Conservation (phyloP, 441 rosid genomes). For the Isatis lusitanica region DNA sequence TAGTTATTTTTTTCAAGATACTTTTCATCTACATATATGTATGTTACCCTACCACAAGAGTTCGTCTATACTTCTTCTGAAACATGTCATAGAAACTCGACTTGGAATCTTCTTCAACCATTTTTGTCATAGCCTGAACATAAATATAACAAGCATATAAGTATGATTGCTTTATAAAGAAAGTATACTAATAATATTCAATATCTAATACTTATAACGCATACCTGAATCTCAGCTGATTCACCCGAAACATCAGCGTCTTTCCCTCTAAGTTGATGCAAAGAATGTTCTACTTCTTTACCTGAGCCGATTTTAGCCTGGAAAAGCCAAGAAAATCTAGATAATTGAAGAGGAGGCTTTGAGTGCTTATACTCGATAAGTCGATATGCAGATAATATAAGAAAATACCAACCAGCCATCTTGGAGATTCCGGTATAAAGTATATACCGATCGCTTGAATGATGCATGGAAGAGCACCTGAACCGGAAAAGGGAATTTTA, state of each 20-base stretch:
- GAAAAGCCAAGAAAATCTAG: background rate
- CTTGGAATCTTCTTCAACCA: slow-evolving; percentile 32
- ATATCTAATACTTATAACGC: background rate
- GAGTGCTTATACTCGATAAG: background rate
- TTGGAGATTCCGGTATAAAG: slow-evolving; percentile 66
- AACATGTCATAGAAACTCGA: slow-evolving; percentile 36
- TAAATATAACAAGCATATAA: background rate
- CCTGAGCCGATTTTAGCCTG: slow-evolving; percentile 40
- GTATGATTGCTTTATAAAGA: background rate
- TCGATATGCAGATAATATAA: background rate
- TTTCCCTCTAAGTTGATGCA: slow-evolving; percentile 45
- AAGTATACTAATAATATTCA: background rate
- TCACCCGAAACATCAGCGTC: slow-evolving; percentile 42
- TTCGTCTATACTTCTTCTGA: slow-evolving; percentile 34
- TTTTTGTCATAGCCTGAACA: slow-evolving; percentile 31
- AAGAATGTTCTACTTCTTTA: slow-evolving; percentile 40
- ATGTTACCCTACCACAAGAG: slow-evolving; percentile 33
- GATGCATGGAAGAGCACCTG: slow-evolving; percentile 49
- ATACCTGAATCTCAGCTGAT: slow-evolving; percentile 40
- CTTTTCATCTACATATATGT: background rate
- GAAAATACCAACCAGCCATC: slow-evolving; percentile 60
- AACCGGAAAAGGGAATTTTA: background rate
- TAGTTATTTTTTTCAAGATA: background rate
- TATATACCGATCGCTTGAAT: slow-evolving; percentile 47
- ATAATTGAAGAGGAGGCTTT: background rate